phyloP scores from a whole-genome alignment of 768 basidiomycete genomes.

The Suillus bovinus region DNA sequence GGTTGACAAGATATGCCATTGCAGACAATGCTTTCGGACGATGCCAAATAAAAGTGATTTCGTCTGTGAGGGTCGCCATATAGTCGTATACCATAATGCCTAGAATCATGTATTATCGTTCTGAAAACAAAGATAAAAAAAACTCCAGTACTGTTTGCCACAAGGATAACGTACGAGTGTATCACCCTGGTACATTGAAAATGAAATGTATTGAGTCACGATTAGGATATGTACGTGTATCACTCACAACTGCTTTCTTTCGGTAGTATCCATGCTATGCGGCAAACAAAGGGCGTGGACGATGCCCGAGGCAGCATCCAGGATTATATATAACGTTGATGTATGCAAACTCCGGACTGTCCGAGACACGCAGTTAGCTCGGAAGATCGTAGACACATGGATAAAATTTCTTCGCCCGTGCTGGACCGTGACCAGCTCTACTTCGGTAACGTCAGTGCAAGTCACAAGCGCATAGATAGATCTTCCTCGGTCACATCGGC shows the following conservation, averaged over 20 bases:
- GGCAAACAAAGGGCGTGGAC: not conserved
- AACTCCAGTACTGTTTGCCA: constrained; percentile 10
- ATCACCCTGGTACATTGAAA: not conserved
- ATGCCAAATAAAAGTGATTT: constrained; percentile 47
- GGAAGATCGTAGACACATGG: not conserved
- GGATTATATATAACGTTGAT: not conserved
- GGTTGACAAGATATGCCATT: constrained; percentile 48
- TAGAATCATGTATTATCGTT: constrained; percentile 10
- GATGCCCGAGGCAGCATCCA: not conserved
- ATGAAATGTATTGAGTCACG: not conserved
- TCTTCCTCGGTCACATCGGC: not conserved
- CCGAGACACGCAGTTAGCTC: not conserved
- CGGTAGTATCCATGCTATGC: not conserved
- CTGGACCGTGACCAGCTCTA: no score
- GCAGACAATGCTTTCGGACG: constrained; percentile 39
- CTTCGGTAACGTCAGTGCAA: no score
- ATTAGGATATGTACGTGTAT: not conserved
- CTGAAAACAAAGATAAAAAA: not conserved
- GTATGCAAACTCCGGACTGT: not conserved
- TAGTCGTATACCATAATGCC: constrained; percentile 33
- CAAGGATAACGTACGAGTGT: constrained; percentile 1
- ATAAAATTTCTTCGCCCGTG: not conserved
- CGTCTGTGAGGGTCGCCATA: constrained; percentile 31
- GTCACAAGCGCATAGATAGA: not conserved
- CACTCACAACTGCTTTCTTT: not conserved